Conservation (phyloP, 2,329 filamentous ascomycete genomes). For the Alternaria triticimaculans region DNA sequence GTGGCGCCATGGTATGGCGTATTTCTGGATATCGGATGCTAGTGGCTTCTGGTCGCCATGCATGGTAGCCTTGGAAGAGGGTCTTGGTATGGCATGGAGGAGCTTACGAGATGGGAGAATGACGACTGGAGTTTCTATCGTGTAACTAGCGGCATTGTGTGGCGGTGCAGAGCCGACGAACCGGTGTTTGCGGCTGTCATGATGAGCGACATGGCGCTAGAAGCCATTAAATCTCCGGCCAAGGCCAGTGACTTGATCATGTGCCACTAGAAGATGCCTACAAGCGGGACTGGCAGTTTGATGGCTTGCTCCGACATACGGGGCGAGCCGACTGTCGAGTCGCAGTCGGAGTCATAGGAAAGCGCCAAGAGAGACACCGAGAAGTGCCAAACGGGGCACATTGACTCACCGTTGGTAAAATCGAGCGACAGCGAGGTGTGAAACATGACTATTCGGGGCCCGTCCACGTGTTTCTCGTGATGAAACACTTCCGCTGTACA, state of each 20-base stretch:
- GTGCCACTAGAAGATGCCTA: slow-evolving; percentile 7
- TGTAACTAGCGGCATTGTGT: slow-evolving; percentile 22
- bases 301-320: slow-evolving; percentile 20
- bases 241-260: slow-evolving; percentile 21
- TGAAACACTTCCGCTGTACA: not conserved
- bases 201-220: slow-evolving; percentile 37
- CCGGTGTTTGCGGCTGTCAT: slow-evolving; percentile 26
- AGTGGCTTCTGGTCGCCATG: slow-evolving; percentile 3
- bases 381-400: slow-evolving; percentile 4
- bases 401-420: slow-evolving; percentile 22
- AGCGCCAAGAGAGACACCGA: slow-evolving; percentile 6
- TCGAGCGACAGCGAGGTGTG: slow-evolving; percentile 1
- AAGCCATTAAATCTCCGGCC: slow-evolving; percentile 18
- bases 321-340: slow-evolving; percentile 26
- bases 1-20: slow-evolving; percentile 12
- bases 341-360: slow-evolving; percentile 28
- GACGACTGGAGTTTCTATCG: not conserved
- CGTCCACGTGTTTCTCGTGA: not conserved
- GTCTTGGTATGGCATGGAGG: not conserved
- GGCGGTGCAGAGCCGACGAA: slow-evolving; percentile 13
- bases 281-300: slow-evolving; percentile 10
- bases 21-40: slow-evolving; percentile 7
- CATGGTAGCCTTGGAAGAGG: slow-evolving; percentile 19
- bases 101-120: not conserved
- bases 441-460: not conserved